A percentile compares a stretch with the other conserved stretches of the same genome.
phyloP scores from a whole-genome alignment of 2,329 filamentous ascomycete genomes.

The Trichoderma breve region DNA sequence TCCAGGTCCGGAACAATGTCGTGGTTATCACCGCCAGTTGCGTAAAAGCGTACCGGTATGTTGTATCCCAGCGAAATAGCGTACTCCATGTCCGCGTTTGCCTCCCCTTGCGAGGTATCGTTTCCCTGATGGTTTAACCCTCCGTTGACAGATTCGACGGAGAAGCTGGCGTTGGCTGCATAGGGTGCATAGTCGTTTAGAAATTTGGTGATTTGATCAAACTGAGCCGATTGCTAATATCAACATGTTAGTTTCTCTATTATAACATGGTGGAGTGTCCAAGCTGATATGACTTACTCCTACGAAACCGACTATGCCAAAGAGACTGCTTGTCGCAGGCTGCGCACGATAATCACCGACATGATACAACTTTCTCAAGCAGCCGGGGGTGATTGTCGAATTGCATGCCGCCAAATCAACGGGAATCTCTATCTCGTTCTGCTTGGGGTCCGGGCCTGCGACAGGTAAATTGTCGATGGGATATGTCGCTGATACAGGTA shows the following conservation, averaged over 20 bases:
- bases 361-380: slow-evolving; percentile 45
- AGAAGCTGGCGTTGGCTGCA: slow-evolving; percentile 54
- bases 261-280: not conserved
- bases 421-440: not conserved
- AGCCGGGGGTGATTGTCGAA: slow-evolving; percentile 42
- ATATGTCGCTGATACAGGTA: not conserved
- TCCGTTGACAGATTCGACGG: slow-evolving; percentile 54
- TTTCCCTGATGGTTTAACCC: slow-evolving; percentile 50
- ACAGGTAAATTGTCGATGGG: not conserved
- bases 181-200: slow-evolving; percentile 52
- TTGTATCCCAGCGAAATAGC: slow-evolving; percentile 35
- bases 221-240: slow-evolving; percentile 48
- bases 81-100: slow-evolving; percentile 40
- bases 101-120: slow-evolving; percentile 31
- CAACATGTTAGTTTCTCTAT: not conserved
- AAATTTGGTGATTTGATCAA: slow-evolving; percentile 56
- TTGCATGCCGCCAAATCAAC: slow-evolving; percentile 35
- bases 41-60: slow-evolving; percentile 35
- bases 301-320: slow-evolving; percentile 56
- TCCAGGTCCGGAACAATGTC: slow-evolving; percentile 36
- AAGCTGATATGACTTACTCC: slow-evolving; percentile 30
- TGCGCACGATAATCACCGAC: slow-evolving; percentile 48
- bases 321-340: slow-evolving; percentile 59
- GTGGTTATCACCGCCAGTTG: slow-evolving; percentile 33
- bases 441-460: not conserved